Conservation (phyloP, 2,329 filamentous ascomycete species). For the Aspergillus jensenii region DNA sequence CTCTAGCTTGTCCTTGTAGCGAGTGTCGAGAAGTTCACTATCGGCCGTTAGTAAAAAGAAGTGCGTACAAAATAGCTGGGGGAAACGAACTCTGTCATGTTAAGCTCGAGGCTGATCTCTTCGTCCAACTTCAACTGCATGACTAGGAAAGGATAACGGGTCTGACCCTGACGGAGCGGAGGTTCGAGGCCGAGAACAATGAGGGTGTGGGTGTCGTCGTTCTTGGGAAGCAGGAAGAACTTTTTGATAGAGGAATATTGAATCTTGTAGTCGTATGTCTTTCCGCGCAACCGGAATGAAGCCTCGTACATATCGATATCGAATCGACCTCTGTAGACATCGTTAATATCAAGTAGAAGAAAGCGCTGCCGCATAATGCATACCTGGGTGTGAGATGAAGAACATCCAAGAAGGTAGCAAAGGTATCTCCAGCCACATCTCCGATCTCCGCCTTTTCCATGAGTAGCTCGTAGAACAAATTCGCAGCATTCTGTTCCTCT, state of each 20-base stretch:
- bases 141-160: slow-evolving; percentile 94
- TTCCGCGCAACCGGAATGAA: slow-evolving; percentile 94
- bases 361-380: slow-evolving; percentile 19
- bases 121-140: slow-evolving; percentile 99
- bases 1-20: slow-evolving; percentile 87
- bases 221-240: slow-evolving; percentile 97
- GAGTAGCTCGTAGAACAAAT: slow-evolving; percentile 95
- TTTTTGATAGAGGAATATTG: slow-evolving; percentile 98
- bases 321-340: slow-evolving; percentile 77
- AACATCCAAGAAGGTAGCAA: slow-evolving; percentile 94
- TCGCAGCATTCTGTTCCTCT: slow-evolving; percentile 92
- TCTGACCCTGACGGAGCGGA: slow-evolving; percentile 93
- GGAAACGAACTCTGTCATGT: slow-evolving; percentile 71
- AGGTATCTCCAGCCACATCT: slow-evolving; percentile 97
- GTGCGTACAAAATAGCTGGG: neutral
- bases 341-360: slow-evolving; percentile 17
- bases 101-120: slow-evolving; percentile 92
- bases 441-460: slow-evolving; percentile 99
- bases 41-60: slow-evolving; percentile 11
- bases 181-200: slow-evolving; percentile 93
- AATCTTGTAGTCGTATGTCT: slow-evolving; percentile 99
- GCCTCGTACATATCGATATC: slow-evolving; percentile 99
- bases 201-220: slow-evolving; percentile 95
- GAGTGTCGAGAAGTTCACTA: slow-evolving; percentile 71
- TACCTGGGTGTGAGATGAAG: slow-evolving; percentile 93